Conservation (phyloP, 2,329 filamentous ascomycete genomes). For the Ophiocordyceps camponoti-rufipedis region DNA sequence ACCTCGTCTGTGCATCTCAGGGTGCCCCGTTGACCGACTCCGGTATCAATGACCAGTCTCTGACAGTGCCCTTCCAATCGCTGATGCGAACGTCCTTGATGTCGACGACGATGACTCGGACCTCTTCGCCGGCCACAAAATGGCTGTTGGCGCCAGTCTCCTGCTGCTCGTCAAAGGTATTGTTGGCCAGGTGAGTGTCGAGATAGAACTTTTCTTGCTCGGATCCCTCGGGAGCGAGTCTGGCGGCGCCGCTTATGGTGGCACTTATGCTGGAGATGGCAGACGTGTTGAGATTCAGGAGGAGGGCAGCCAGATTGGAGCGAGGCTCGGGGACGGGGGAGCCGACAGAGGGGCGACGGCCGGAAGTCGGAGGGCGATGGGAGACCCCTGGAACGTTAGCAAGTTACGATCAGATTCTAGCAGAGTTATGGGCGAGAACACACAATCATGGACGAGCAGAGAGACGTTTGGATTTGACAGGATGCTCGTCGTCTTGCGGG, state of each 20-base stretch:
- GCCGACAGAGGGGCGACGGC: slow-evolving; percentile 36
- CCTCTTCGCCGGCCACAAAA: slow-evolving; percentile 67
- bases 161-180: slow-evolving; percentile 53
- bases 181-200: slow-evolving; percentile 73
- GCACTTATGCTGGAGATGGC: slow-evolving; percentile 78
- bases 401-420: no score
- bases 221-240: slow-evolving; percentile 51
- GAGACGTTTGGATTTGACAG: slow-evolving; percentile 73
- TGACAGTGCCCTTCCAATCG: background rate
- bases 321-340: slow-evolving; percentile 46
- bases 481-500: slow-evolving; percentile 68
- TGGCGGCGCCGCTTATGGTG: slow-evolving; percentile 80
- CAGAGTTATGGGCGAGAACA: no score
- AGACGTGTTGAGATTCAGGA: slow-evolving; percentile 81
- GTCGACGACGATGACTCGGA: slow-evolving; percentile 14
- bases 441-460: slow-evolving; percentile 89
- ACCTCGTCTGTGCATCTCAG: background rate
- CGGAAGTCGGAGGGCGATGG: slow-evolving; percentile 65
- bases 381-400: slow-evolving; percentile 69
- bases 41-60: background rate
- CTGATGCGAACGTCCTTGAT: background rate
- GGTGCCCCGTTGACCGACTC: slow-evolving; percentile 15
- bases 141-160: slow-evolving; percentile 37
- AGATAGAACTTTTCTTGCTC: slow-evolving; percentile 76
- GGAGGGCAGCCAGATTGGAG: slow-evolving; percentile 62